Evolutionary conservation across 495 filamentous ascomycete genomes (phyloP), one percentile per base, ranked within the genome.

Genomic region (Neurospora intermedia): DNA sequence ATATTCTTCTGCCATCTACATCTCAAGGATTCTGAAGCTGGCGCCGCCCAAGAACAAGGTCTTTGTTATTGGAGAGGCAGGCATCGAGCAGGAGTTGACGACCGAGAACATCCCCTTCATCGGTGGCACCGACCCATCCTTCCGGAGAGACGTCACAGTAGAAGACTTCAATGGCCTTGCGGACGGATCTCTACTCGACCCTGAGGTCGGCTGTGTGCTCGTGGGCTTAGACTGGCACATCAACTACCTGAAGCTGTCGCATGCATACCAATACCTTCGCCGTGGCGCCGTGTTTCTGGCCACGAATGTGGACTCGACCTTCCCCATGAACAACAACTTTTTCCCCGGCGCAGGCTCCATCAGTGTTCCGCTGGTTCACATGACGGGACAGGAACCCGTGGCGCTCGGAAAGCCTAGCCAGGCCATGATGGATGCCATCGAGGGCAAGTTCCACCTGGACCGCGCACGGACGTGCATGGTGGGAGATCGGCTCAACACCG

Each of bases 401-500:
- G 89, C 92, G 7, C 81, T 98, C 62, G 96, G 96, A 11, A 99
- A 99, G 82, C 96, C 96, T 6, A 97, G 93, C 75, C 93, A 97
- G 84, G 94, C 94, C 13, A 98, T 99, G 96, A 97, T 99, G 96
- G 94, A 98, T 83, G 93, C 96, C 8, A 91, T 99, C 77, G 95
- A 98, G 85, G 95, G 95, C 42, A 97, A 95, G 82, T 97, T 98
- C 79, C 84, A 88, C 71, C 91, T 99, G 70, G 93, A 98, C 79
- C 88, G 94, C 46, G 89, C 84, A 66, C 89, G 89, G 70, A 90
- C 96, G 2, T 98, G 96, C 80, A 99, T 99, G 96, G 89, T 99
- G 40, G 96, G 96, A 6, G 96, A 99, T 82, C 87, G 96, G 48
- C 85, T 96, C 69, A 91, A 98, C 80, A 99, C 96, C 1, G 96